phyloP scores from a whole-genome alignment of 495 filamentous ascomycete genomes.

The Hypoxylon perforatum region DNA sequence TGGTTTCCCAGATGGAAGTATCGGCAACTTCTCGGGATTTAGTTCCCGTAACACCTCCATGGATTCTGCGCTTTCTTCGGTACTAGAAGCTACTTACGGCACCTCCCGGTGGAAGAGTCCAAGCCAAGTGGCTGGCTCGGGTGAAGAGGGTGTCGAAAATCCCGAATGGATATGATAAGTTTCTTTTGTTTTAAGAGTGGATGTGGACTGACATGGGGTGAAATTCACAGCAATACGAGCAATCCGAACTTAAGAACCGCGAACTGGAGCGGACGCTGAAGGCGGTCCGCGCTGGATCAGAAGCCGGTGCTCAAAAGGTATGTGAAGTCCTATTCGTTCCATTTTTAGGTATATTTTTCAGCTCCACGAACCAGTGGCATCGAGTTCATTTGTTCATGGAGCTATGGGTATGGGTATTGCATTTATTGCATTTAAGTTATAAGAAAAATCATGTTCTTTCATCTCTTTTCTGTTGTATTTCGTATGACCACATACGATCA shows the following conservation, averaged over 20 bases:
- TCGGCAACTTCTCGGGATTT: not conserved
- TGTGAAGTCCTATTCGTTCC: slow-evolving; percentile 33
- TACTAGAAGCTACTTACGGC: not conserved
- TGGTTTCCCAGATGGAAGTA: not conserved
- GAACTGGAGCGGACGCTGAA: slow-evolving; percentile 61
- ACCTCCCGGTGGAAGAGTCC: not conserved
- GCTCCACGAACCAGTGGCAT: not conserved
- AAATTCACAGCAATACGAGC: slow-evolving; percentile 58
- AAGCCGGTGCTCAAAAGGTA: slow-evolving; percentile 61
- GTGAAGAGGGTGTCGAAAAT: not conserved
- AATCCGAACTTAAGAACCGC: slow-evolving; percentile 60
- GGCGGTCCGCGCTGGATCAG: slow-evolving; percentile 54
- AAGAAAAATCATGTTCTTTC: slow-evolving; percentile 17
- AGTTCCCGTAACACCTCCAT: not conserved
- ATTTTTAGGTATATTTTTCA: slow-evolving; percentile 9
- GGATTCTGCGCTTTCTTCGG: not conserved
- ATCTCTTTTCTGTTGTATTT: slow-evolving; percentile 8
- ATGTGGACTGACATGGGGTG: slow-evolving; percentile 20
- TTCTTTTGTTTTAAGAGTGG: not conserved
- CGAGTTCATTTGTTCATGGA: not conserved
- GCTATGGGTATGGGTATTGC: not conserved
- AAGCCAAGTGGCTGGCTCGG: slow-evolving; percentile 24
- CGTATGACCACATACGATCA: slow-evolving; percentile 17
- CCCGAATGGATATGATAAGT: not conserved
- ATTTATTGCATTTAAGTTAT: slow-evolving; percentile 3